Evolutionary conservation across 2,329 filamentous ascomycete species (phyloP).

Genomic region (Colletotrichum endophyticum): DNA sequence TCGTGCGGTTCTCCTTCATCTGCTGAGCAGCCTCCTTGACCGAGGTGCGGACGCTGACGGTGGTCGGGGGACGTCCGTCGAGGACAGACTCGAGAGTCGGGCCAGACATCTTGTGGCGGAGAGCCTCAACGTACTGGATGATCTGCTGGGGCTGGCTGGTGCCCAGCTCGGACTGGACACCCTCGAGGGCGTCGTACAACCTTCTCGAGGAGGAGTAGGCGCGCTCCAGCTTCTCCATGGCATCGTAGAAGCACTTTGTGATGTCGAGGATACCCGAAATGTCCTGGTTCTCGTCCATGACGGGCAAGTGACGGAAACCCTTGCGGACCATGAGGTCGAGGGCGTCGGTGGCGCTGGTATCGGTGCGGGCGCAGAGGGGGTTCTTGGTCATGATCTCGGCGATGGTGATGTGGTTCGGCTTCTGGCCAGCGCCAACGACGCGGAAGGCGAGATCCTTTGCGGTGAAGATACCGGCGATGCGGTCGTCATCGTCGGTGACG

Average conservation of each 20-base stretch:
- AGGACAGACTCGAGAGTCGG: slow-evolving; percentile 94
- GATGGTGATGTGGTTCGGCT: slow-evolving; percentile 89
- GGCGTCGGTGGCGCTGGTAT: slow-evolving; percentile 97
- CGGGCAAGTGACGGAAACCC: slow-evolving; percentile 94
- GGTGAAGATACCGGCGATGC: slow-evolving; percentile 98
- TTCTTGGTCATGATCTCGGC: slow-evolving; percentile 99
- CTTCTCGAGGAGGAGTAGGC: slow-evolving; percentile 98
- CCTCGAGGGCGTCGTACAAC: slow-evolving; percentile 95
- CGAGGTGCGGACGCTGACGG: slow-evolving; percentile 93
- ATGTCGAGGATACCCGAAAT: slow-evolving; percentile 98
- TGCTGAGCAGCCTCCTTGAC: slow-evolving; percentile 93
- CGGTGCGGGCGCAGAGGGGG: slow-evolving; percentile 93
- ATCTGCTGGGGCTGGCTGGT: slow-evolving; percentile 97
- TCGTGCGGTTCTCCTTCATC: slow-evolving; percentile 99
- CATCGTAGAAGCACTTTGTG: slow-evolving; percentile 99
- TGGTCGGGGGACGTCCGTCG: slow-evolving; percentile 89
- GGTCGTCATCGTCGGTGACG: slow-evolving; percentile 96
- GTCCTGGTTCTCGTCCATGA: slow-evolving; percentile 99
- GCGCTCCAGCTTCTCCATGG: slow-evolving; percentile 98
- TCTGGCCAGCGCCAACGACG: slow-evolving; percentile 89
- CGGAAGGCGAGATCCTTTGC: slow-evolving; percentile 98
- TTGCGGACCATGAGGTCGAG: slow-evolving; percentile 98
- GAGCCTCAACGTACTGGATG: slow-evolving; percentile 97
- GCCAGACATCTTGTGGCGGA: slow-evolving; percentile 96
- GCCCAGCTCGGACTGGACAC: slow-evolving; percentile 95